phyloP scores from a whole-genome alignment of 2,329 filamentous ascomycete genomes.

The Alternaria postmessia region DNA sequence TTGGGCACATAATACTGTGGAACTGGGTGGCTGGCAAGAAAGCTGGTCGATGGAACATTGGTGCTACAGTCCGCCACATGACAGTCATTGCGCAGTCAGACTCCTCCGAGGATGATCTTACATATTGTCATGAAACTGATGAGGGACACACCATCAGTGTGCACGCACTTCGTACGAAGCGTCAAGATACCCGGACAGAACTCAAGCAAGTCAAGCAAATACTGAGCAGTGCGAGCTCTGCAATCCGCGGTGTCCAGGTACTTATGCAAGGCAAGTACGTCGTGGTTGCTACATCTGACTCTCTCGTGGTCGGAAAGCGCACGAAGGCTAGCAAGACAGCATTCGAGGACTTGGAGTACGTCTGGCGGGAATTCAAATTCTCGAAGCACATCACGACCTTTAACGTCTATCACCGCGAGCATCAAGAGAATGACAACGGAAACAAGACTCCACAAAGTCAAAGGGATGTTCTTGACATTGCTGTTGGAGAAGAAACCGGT shows the following conservation, averaged over 20 bases:
- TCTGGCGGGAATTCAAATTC: slow-evolving; percentile 63
- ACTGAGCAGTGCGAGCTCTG: slow-evolving; percentile 46
- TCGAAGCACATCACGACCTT: slow-evolving; percentile 66
- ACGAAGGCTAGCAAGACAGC: slow-evolving; percentile 43
- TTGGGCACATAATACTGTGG: slow-evolving; percentile 64
- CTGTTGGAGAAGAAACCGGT: slow-evolving; percentile 78
- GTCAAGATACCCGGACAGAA: slow-evolving; percentile 33
- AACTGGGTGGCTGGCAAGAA: slow-evolving; percentile 62
- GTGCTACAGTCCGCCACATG: slow-evolving; percentile 47
- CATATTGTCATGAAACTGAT: neutral
- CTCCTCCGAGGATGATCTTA: neutral
- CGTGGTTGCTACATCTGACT: slow-evolving; percentile 62
- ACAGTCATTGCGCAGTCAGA: slow-evolving; percentile 37
- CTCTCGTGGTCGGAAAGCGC: slow-evolving; percentile 68
- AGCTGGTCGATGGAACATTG: slow-evolving; percentile 55
- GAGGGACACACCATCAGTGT: slow-evolving; percentile 44
- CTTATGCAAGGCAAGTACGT: slow-evolving; percentile 66
- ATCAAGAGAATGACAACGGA: slow-evolving; percentile 59
- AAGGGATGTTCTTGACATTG: slow-evolving; percentile 70
- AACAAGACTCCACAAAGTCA: slow-evolving; percentile 43
- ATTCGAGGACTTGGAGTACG: slow-evolving; percentile 54
- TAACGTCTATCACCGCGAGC: slow-evolving; percentile 53
- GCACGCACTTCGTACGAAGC: slow-evolving; percentile 43
- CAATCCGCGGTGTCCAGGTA: slow-evolving; percentile 52
- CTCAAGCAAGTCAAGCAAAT: slow-evolving; percentile 44